Base-by-base conservation (phyloP, 2,329 filamentous ascomycete genomes). In the Periconia sp. region DNA sequence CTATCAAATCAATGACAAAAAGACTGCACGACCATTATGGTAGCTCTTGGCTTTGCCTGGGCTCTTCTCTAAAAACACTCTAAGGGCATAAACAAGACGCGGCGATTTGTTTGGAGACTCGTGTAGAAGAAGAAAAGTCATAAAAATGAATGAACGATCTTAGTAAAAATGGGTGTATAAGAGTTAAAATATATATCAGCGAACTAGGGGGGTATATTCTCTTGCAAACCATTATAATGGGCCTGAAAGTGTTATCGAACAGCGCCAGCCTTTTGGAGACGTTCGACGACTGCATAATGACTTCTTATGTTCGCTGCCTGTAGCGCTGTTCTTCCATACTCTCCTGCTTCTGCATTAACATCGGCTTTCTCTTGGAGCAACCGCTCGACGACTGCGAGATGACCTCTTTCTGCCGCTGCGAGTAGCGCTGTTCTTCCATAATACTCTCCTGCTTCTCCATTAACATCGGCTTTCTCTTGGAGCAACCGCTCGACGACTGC, bases 41-140 rank as follows among this genome's bases (percentile, higher is more conserved):
- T 63, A 11, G 33, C 54, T 8, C 45, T 69, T 10, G 64, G 67
- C 23, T 65, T 65, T 52, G 62, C 60, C 14, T 63, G 68, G 52
- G 60, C 63, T 41, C 52, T 71, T 41, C 46, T 68, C 17, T 71
- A 50, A 49, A 37, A 8, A n/a, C n/a, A 27, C 8, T 27, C 3
- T 3, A 8, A 27, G 23, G 8, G 23, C 8, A 3, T 27, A 27
- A 8, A 27, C 23, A 3, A 5, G 3, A 27, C 3, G 23, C 23
- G 8, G 23, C 8, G 8, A 3, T 27, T 27, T 27, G 23, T 3
- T 27, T 5, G 23, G 23, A 27, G 23, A 27, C 23, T 27, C 8
- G 23, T 27, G 3, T 8, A 8, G 23, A 27, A 27, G 23, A 27
- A 8, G n/a, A n/a, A n/a, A n/a, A 27, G 8, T 27, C 23, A 27